Evolutionary conservation across 2,329 filamentous ascomycete species (phyloP).

Genomic region (Xylariaceae sp.): DNA sequence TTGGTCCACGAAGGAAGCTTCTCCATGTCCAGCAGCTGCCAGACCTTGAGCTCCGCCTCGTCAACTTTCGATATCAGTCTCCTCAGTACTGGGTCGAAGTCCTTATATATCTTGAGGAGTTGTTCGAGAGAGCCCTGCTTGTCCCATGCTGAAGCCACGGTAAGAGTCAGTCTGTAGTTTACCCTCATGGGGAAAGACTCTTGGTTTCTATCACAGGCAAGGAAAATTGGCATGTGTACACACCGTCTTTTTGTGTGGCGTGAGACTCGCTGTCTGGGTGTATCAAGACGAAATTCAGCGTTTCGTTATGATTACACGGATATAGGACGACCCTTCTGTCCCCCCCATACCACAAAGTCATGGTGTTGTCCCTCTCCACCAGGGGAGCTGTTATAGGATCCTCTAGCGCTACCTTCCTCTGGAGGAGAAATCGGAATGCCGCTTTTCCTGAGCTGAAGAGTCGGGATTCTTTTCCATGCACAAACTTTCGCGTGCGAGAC

Average conservation of each 20-base stretch:
- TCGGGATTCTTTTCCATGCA: constrained; percentile 33
- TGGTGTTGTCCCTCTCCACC: constrained; percentile 24
- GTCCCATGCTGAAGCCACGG: constrained; percentile 33
- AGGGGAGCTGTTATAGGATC: constrained; percentile 33
- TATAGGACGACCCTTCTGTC: constrained; percentile 44
- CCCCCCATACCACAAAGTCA: constrained; percentile 36
- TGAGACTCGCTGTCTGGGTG: constrained; percentile 42
- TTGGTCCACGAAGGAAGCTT: constrained; percentile 50
- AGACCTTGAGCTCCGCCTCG: constrained; percentile 45
- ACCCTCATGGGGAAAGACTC: not conserved
- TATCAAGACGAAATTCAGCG: constrained; percentile 47
- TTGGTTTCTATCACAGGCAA: no score
- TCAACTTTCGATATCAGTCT: constrained; percentile 39
- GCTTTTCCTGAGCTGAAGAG: constrained; percentile 47
- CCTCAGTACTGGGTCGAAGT: constrained; percentile 38
- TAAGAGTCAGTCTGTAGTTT: not conserved
- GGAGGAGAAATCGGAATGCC: constrained; percentile 52
- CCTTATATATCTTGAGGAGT: constrained; percentile 35
- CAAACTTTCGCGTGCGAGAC: constrained; percentile 35
- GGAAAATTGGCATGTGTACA: no score
- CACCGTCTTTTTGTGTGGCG: constrained; percentile 28
- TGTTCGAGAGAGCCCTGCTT: constrained; percentile 32
- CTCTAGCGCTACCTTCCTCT: constrained; percentile 28
- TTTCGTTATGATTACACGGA: constrained; percentile 39
- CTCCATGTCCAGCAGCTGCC: constrained; percentile 59